Evolutionary conservation across 1,284 basidiomycete species (phyloP), one percentile per base, ranked within the genome.

Genomic region (Ganoderma meredithae): DNA sequence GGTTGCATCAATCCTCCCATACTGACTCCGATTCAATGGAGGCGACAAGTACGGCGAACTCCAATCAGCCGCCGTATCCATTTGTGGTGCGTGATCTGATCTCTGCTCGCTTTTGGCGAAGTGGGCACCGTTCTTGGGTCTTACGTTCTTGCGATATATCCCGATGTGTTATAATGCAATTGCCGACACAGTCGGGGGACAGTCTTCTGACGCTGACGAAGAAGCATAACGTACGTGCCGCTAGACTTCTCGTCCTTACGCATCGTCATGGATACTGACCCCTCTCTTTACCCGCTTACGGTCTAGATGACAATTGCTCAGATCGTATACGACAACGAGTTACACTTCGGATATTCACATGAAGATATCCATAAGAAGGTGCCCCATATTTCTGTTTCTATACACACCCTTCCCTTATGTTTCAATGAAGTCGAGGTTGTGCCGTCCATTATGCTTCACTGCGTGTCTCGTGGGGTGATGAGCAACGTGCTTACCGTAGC

Each of bases 251-350:
- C 58, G 12, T 66, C 31, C 52, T 49, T 39, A 68, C 65, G 65
- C 56, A 67, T 69, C 49, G 60, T 41, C 65, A 69, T 67, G 68
- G 71, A 43, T 62, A 72, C 65, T 53, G 56, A 71, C 64, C 53
- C 68, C 68, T 63, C 66, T 74, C 53, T 73, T 63, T 43, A 69
- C 71, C 61, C 65, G 43, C 33, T 47, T 31, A 60, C 36, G 71
- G 65, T 65, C 69, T 67, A 96, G 93, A 87, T 96, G 85, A 96
- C 95, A 1, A 97, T 97, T 71, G 95, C 95, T 7, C 95, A 97
- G 81, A 94, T 98, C 59, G 95, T 99, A 2, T 96, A 95, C 81
- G 95, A 98, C 79, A 99, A 99, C 76, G 97, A 98, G 80, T 87
- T 91, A 70, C 90, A 85, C 73, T 90, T 95, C 74, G 91, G 94